Base-by-base conservation (phyloP, 805 yeast species). In the Metschnikowia koreensis region DNA sequence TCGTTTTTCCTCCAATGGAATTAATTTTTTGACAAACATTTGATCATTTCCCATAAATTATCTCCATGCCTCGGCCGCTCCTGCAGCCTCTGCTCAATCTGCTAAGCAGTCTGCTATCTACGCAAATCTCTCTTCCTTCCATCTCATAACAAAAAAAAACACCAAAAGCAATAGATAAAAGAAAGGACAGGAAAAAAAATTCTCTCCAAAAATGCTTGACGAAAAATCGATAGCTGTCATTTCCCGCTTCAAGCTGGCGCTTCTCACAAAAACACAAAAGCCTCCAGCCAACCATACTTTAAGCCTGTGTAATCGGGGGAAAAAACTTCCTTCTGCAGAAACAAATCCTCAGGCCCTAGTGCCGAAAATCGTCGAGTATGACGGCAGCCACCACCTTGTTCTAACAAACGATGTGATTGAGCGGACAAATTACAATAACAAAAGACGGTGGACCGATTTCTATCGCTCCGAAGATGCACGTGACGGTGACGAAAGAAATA, bases 291-390 rank as follows among this genome's bases (percentile, higher is more conserved):
- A 60, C 38, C 40, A 52, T 16, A 41, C 41, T 3, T 43, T 55
- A 27, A 38, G 62, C 27, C 56, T 51, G 39, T 51, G 62, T 37
- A 68, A 70, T 56, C 55, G 77, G 47, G 77, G 77, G 26, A 60
- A 54, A 46, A 73, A 74, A 52, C 56, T 68, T 38, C 56, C 54
- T 29, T 43, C 52, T 33, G 47, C 52, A 28, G 47, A 57, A 27
- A 44, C 58, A 17, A 55, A 58, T 36, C 55, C 55, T 54, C 60
- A 62, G 44, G 47, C 62, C 7, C 63, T 72, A 17, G 56, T 58
- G 29, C 55, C 73, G 22, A 72, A 70, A 54, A 65, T 73, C 16
- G 76, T 72, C 29, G 77, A 73, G 50, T 73, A 71, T 56, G 67
- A 67, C 41, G 76, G 76, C 12, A 52, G 46, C 15, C 63, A 63